These are phyloP conservation scores for Fusarium equiseti DNA, from an alignment of 2,329 filamentous ascomycete genomes.

Conservation along the genomic window DNA sequence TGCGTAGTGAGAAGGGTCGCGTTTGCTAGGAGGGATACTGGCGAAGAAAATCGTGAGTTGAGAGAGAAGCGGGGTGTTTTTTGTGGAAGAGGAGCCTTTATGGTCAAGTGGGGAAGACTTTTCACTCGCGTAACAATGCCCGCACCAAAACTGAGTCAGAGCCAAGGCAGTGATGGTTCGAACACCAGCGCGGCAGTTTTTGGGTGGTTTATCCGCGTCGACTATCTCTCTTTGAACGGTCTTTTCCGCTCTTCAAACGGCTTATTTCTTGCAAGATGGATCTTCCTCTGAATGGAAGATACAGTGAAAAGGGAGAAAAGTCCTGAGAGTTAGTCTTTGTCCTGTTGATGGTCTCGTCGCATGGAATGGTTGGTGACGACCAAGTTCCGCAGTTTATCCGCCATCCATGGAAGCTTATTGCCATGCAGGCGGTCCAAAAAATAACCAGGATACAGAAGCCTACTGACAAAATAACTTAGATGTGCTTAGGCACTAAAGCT, in stretches of 20 bases:
- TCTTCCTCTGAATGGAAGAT: background rate
- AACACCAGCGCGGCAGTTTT: conserved; percentile 42
- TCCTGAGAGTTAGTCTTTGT: background rate
- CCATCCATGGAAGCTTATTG: background rate
- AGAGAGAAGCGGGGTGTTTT: conserved; percentile 43
- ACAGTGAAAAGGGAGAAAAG: background rate
- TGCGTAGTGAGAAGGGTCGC: conserved; percentile 16
- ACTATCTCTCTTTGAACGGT: background rate
- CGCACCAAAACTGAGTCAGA: conserved; percentile 37
- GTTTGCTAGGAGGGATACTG: conserved; percentile 38
- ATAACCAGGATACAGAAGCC: too few species aligned
- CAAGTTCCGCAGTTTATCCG: conserved; percentile 20
- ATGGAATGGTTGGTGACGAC: conserved; percentile 32
- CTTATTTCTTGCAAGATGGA: background rate
- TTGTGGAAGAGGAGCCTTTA: conserved; percentile 18
- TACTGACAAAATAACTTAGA: too few species aligned
- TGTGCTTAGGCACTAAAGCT: too few species aligned
- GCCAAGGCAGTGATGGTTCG: conserved; percentile 44
- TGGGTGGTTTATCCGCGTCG: background rate
- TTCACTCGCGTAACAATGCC: conserved; percentile 23
- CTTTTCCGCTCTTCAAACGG: background rate
- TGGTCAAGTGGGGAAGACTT: conserved; percentile 51
- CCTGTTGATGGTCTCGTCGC: background rate
- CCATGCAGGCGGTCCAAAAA: background rate
- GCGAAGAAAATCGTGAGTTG: conserved; percentile 42